phyloP scores from a whole-genome alignment of 192 early-diverging fungal genomes.

The Diversispora epigaea region DNA sequence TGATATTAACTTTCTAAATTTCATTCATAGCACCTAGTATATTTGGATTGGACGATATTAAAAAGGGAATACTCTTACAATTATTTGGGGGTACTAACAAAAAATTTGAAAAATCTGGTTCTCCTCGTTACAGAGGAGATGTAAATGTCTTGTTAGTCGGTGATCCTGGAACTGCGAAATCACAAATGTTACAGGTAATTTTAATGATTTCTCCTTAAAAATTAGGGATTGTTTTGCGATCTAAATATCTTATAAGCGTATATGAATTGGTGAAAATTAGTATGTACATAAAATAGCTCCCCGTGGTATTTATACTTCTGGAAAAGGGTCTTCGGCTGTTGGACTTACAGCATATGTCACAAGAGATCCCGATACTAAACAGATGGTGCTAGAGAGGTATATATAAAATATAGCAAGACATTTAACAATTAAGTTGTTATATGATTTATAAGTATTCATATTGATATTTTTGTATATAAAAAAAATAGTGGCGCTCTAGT shows the following conservation, averaged over 20 bases:
- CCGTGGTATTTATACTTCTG: conserved; percentile 94
- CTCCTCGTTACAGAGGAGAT: conserved; percentile 77
- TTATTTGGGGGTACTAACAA: conserved; percentile 96
- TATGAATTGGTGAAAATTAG: conserved; percentile 18
- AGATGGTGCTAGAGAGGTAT: conserved; percentile 91
- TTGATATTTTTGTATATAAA: too few species aligned
- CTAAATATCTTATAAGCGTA: too few species aligned
- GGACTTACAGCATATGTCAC: conserved; percentile 96
- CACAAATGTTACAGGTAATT: conserved; percentile 71
- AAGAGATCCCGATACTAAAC: conserved; percentile 91
- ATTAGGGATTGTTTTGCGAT: too few species aligned
- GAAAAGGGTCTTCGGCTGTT: conserved; percentile 94
- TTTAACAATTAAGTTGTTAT: not conserved
- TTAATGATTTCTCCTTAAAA: not conserved
- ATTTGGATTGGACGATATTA: conserved; percentile 95
- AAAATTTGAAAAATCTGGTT: conserved; percentile 65
- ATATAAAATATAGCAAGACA: not conserved
- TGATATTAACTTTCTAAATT: not conserved
- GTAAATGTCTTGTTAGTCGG: conserved; percentile 94
- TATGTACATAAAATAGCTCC: conserved; percentile 94
- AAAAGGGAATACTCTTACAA: conserved; percentile 93
- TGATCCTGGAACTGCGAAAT: conserved; percentile 96
- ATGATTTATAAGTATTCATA: not conserved
- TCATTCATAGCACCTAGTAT: conserved; percentile 76
- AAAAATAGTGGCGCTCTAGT: conserved; percentile 85